Conservation (phyloP, 2,329 filamentous ascomycete species). For the Fusarium siculi region DNA sequence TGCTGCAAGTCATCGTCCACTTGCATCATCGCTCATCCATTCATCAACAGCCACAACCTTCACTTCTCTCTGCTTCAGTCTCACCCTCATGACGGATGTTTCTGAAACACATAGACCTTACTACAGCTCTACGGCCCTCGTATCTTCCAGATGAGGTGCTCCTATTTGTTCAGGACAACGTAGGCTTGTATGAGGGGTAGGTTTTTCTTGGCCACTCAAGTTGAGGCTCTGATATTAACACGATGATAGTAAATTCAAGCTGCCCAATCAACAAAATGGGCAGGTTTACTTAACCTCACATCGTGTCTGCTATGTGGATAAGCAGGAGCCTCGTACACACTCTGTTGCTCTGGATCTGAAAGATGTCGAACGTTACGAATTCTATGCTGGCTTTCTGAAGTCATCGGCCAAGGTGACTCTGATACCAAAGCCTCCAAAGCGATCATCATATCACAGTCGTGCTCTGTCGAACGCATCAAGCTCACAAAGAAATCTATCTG, state of each 20-base stretch:
- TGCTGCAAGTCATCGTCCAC: constrained; percentile 23
- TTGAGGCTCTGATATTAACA: constrained; percentile 24
- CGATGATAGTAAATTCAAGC: constrained; percentile 83
- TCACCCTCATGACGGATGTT: constrained; percentile 82
- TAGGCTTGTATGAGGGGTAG: constrained; percentile 97
- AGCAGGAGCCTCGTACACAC: constrained; percentile 83
- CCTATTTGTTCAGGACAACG: constrained; percentile 96
- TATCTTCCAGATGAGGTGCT: constrained; percentile 94
- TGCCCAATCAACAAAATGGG: constrained; percentile 92
- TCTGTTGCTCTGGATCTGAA: constrained; percentile 89
- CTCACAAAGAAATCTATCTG: constrained; percentile 58
- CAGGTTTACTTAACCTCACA: constrained; percentile 97
- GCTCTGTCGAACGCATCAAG: constrained; percentile 59
- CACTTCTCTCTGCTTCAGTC: constrained; percentile 7
- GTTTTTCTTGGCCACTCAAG: constrained; percentile 45
- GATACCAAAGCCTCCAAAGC: constrained; percentile 81
- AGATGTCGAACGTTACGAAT: constrained; percentile 89
- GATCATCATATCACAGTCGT: constrained; percentile 67
- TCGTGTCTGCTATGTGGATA: constrained; percentile 93
- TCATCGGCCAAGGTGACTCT: constrained; percentile 94
- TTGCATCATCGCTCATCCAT: constrained; percentile 36
- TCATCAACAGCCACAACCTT: not conserved
- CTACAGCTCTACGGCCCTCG: constrained; percentile 91
- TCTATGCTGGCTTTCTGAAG: constrained; percentile 93
- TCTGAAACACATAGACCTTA: constrained; percentile 94